Base-by-base conservation (phyloP, 2,329 filamentous ascomycete species). In the Aspergillus hortae region DNA sequence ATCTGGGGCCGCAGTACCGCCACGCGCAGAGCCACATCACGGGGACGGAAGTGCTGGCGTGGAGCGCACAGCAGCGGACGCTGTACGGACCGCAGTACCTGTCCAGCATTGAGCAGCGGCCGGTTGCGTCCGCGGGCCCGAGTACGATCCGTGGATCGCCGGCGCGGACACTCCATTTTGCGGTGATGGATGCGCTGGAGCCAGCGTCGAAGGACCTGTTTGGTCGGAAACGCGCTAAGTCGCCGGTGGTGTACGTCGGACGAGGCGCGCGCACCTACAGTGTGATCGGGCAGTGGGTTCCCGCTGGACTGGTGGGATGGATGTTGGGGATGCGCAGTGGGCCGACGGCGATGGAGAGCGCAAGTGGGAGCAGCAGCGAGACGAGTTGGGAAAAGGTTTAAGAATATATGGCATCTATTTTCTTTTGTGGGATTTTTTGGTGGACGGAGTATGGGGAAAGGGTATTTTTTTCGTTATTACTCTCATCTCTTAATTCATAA, bases 101-200 rank as follows among this genome's bases (percentile, higher is more conserved):
- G 33, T 74, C 77, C 44, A 73, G 71, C 50, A 69, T 76, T 45
- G 70, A 75, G 47, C 72, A 68, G 58, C 67, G 65, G 38, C 68
- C 68, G 12, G 70, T 70, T n/a, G 66, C 66, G 27, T 66, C 67
- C 4, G 63, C 61, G n/a, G 70, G 73, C 15, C 67, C 73, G 10
- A 70, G 68, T 53, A 62, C 62, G 4, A 63, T 73, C 30, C 82
- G 80, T 46, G 88, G 89, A 35, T 91, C 85, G 55, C 85, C 87
- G 3, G 77, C 95, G 43, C 80, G 89, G 30, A 85, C 88, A 57
- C 79, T 99, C 49, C 89, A 97, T 72, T 87, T 90, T 65, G 86
- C 89, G 2, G 87, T 99, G 9, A 95, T 96, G 67, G 92, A 97
- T 67, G 89, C 94, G 32, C 82, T 97, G 49, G 86, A 89, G 57